Conservation (phyloP, 805 yeast genomes). For the Vanderwaltozyma yarrowii region DNA sequence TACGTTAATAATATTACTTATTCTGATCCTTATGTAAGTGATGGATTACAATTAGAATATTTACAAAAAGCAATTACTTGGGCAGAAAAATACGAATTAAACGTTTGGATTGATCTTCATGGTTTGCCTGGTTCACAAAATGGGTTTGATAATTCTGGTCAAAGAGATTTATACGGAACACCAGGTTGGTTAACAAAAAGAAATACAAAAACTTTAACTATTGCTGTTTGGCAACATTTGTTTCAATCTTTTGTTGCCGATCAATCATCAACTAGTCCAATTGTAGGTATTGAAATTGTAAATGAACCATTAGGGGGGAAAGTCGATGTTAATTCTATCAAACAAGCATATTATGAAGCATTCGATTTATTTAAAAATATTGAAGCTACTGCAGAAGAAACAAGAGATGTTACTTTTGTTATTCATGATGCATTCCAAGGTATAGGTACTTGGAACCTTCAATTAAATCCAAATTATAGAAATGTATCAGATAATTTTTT, state of each 20-base stretch:
- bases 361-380: slow-evolving; percentile 21
- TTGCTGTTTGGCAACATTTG: slow-evolving; percentile 40
- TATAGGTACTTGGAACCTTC: slow-evolving; percentile 45
- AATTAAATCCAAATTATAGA: slow-evolving; percentile 27
- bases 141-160: slow-evolving; percentile 77
- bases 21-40: slow-evolving; percentile 54
- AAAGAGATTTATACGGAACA: slow-evolving; percentile 35
- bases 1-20: slow-evolving; percentile 17
- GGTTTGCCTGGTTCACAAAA: slow-evolving; percentile 82
- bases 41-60: slow-evolving; percentile 46
- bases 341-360: slow-evolving; percentile 26
- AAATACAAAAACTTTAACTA: slow-evolving; percentile 38
- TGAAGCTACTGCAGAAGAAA: not conserved
- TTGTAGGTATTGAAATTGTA: slow-evolving; percentile 58
- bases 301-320: slow-evolving; percentile 61
- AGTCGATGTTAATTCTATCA: slow-evolving; percentile 32
- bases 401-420: slow-evolving; percentile 29
- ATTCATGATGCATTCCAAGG: slow-evolving; percentile 59
- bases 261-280: slow-evolving; percentile 34
- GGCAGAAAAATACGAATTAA: slow-evolving; percentile 49
- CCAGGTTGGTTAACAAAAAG: slow-evolving; percentile 35
- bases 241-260: slow-evolving; percentile 27
- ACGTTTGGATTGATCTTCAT: slow-evolving; percentile 69
- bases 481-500: slow-evolving; percentile 18
- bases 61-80: slow-evolving; percentile 57